phyloP scores from a whole-genome alignment of 2,329 filamentous ascomycete species.

The Calonectria ilicicola region DNA sequence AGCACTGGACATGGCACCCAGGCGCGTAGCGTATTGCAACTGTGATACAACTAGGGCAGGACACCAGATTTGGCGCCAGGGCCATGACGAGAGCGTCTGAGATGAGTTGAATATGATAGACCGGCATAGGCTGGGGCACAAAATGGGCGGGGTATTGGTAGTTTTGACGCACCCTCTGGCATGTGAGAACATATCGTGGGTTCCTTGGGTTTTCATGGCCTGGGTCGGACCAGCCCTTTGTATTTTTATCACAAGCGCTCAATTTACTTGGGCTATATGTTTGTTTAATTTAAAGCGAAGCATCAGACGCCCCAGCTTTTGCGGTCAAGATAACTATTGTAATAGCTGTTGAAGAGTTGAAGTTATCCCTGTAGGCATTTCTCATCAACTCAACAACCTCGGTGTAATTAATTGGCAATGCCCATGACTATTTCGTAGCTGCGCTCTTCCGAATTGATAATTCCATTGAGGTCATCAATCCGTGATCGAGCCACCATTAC shows the following conservation, averaged over 20 bases:
- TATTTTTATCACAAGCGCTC: background rate
- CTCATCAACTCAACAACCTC: background rate
- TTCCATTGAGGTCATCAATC: background rate
- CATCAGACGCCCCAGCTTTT: background rate
- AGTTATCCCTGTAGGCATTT: too few species aligned
- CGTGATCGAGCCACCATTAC: background rate
- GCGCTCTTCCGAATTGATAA: background rate
- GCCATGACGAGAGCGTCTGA: background rate
- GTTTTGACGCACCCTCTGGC: background rate
- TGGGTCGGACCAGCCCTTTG: background rate
- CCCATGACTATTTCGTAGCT: background rate
- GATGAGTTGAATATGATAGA: conserved; percentile 2
- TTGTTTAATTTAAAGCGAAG: background rate
- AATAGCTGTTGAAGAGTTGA: too few species aligned
- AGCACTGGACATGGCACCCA: conserved; percentile 12
- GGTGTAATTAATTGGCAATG: background rate
- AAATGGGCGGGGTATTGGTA: background rate
- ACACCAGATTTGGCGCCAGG: background rate
- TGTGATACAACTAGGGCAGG: conserved; percentile 16
- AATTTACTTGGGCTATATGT: background rate
- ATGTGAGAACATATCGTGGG: background rate
- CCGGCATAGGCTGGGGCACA: background rate
- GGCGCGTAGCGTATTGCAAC: conserved; percentile 33
- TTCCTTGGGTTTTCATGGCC: background rate
- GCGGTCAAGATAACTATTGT: too few species aligned